Conservation (phyloP, 768 basidiomycete species). For the Boletus coccyginus region DNA sequence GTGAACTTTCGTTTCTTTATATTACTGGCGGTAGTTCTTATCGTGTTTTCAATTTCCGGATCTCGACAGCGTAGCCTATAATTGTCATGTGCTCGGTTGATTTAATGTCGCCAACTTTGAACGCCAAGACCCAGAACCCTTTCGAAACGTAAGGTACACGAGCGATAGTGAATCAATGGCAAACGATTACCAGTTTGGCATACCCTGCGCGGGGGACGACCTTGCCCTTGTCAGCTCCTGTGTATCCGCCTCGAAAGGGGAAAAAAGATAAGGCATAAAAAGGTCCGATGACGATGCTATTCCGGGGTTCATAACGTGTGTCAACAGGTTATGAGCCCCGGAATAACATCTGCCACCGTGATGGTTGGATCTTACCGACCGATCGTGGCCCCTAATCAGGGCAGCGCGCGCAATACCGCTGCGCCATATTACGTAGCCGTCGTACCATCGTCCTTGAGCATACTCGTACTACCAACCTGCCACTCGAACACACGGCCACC, state of each 20-base stretch:
- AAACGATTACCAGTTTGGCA: not conserved
- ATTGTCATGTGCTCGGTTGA: slow-evolving; percentile 9
- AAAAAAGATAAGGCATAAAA: slow-evolving; percentile 4
- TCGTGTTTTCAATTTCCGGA: slow-evolving; percentile 23
- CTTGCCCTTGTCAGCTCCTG: not conserved
- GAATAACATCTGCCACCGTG: slow-evolving; percentile 16
- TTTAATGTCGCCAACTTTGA: slow-evolving; percentile 13
- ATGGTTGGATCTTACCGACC: slow-evolving; percentile 8
- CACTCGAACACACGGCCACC: not conserved
- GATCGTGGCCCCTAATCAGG: not conserved
- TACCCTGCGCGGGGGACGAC: not conserved
- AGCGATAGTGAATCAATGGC: not conserved
- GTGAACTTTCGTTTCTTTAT: slow-evolving; percentile 10
- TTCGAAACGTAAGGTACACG: slow-evolving; percentile 13
- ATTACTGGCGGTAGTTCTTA: slow-evolving; percentile 4
- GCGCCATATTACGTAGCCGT: slow-evolving; percentile 5
- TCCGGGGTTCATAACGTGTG: slow-evolving; percentile 14
- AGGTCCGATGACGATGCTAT: slow-evolving; percentile 11
- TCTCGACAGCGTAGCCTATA: slow-evolving; percentile 5
- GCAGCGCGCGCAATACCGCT: slow-evolving; percentile 4
- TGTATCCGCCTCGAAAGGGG: not conserved
- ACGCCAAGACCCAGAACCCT: not conserved
- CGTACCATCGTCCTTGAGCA: not conserved
- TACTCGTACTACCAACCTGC: not conserved
- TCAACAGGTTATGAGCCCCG: slow-evolving; percentile 27